Evolutionary conservation across 352 stramenopile genomes (phyloP).

Genomic region (Nothophytophthora sp.): DNA sequence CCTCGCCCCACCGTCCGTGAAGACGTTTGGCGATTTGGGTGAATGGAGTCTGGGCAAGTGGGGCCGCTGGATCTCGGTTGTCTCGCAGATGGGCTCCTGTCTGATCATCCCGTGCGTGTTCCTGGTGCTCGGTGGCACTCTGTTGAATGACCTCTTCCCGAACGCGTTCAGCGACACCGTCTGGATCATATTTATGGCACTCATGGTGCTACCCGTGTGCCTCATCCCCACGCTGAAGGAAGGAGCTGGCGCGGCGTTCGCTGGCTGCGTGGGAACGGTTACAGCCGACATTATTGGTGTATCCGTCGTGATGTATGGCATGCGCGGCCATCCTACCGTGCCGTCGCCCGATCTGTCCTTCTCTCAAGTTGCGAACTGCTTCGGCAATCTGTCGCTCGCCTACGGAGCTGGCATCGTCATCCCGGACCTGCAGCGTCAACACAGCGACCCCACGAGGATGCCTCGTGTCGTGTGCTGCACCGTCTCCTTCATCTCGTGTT

Average conservation of each 20-base stretch:
- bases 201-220: slow-evolving; percentile 19
- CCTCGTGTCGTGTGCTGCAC: slow-evolving; percentile 42
- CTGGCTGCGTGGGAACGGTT: slow-evolving; percentile 20
- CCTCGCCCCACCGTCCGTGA: slow-evolving; percentile 30
- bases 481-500: slow-evolving; percentile 32
- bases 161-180: slow-evolving; percentile 10
- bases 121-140: slow-evolving; percentile 20
- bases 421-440: slow-evolving; percentile 36
- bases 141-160: slow-evolving; percentile 23
- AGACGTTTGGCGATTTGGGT: slow-evolving; percentile 35
- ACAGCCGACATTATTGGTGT: slow-evolving; percentile 12
- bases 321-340: slow-evolving; percentile 17
- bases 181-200: slow-evolving; percentile 28
- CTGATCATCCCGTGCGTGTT: slow-evolving; percentile 17
- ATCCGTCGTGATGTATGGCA: slow-evolving; percentile 13
- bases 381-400: slow-evolving; percentile 26
- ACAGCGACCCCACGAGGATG: slow-evolving; percentile 46
- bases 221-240: slow-evolving; percentile 27
- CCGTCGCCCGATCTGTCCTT: slow-evolving; percentile 19
- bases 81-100: slow-evolving; percentile 11
- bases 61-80: slow-evolving; percentile 14
- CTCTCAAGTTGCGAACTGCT: slow-evolving; percentile 15
- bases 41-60: slow-evolving; percentile 8
- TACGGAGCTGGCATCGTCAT: slow-evolving; percentile 36
- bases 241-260: slow-evolving; percentile 21